Evolutionary conservation across 2,329 filamentous ascomycete species (phyloP), one percentile per base, ranked within the genome.

Genomic region (Venturia nashicola): DNA sequence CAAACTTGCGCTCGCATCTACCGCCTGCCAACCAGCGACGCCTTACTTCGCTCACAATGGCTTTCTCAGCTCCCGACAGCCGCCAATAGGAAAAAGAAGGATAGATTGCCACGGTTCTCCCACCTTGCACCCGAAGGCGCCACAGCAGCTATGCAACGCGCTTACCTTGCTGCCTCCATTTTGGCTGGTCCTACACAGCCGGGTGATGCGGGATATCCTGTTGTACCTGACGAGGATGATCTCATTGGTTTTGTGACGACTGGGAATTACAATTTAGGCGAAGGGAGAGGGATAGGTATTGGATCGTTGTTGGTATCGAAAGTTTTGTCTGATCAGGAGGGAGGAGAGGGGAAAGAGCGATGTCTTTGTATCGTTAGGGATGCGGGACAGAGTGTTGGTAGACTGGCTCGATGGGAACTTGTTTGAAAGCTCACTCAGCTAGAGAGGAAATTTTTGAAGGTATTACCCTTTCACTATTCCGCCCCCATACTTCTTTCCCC

Each of bases 171-270:
- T 40, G 74, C 75, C 20, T 76, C 76, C 18, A 75, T 75, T 32
- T 70, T 66, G 72, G 81, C 54, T 75, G 71, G 71, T 77, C 5
- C 74, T 44, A 7, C 64, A 46, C 42, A 70, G 20, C 62, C 67
- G 2, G 68, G 67, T 62, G 67, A 75, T 32, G 78, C 78, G 0
- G 72, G 75, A 0, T 84, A 90, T 68, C 87, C 87, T 0, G 71
- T 85, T 0, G 85, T 91, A n/a, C 93, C 93, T 0, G 79, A 80
- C 11, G 85, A 86, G 66, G 79, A 83, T 27, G 89, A 97, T 72
- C 79, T 97, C 14, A 83, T 97, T 61, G 94, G 94, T 0, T 99
- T 96, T 72, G 86, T 97, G 32, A 97, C 91, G 2, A 88, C 88
- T 0, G 94, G 93, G 0, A 87, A 89, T 61, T 96, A 88, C 72